Conservation (phyloP, 345 rosid species). For the Camelina laxa region DNA sequence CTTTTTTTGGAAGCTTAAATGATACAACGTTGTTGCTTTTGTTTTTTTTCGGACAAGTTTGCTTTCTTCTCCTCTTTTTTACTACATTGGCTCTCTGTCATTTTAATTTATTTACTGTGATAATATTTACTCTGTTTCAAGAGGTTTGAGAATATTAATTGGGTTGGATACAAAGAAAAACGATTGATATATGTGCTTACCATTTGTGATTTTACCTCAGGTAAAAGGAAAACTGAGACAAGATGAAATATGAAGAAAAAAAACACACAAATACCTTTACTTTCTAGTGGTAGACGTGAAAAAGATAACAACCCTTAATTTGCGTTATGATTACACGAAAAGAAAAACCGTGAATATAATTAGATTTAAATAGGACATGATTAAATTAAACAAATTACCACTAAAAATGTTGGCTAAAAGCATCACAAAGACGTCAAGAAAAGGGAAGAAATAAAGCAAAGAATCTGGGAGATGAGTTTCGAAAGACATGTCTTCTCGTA, state of each 20-base stretch:
- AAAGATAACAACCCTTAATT: neutral
- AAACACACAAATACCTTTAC: neutral
- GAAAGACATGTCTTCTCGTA: conserved; percentile 32
- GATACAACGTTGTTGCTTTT: too few species aligned
- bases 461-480: conserved; percentile 40
- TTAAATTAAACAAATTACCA: conserved; percentile 26
- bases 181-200: neutral
- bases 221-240: neutral
- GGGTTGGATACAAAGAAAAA: too few species aligned
- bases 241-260: neutral
- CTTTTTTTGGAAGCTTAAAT: too few species aligned
- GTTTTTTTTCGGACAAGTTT: too few species aligned
- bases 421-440: conserved; percentile 37
- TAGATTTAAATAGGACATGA: neutral
- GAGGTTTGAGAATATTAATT: too few species aligned
- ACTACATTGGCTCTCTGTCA: too few species aligned
- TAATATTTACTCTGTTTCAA: too few species aligned
- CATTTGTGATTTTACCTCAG: neutral
- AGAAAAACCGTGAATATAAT: neutral
- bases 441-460: conserved; percentile 24
- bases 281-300: conserved; percentile 5
- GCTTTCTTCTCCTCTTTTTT: too few species aligned
- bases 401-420: conserved; percentile 60
- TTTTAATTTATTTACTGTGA: too few species aligned
- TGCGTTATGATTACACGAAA: conserved; percentile 5